phyloP scores from a whole-genome alignment of 78 protist genomes.

The Pigoraptor vietnamica region DNA sequence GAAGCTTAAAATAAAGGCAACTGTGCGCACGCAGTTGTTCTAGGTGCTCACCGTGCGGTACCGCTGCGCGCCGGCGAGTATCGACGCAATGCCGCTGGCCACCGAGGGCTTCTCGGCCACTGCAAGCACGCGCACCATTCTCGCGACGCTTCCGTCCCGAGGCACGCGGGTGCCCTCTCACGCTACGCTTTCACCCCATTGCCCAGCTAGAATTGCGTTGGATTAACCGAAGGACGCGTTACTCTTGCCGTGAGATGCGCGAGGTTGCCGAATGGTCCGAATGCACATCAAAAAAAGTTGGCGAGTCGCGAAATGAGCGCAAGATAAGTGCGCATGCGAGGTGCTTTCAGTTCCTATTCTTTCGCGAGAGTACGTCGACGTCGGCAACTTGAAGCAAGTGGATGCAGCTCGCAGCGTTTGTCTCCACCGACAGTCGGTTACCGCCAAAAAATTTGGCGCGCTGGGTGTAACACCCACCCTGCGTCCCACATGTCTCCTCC shows the following conservation, averaged over 20 bases:
- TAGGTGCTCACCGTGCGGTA: neutral
- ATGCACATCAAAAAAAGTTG: neutral
- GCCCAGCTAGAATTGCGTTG: neutral
- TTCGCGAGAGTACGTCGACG: no score
- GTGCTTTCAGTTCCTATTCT: no score
- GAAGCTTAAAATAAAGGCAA: neutral
- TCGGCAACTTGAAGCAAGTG: no score
- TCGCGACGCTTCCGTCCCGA: neutral
- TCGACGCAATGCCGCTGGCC: slow-evolving; percentile 78
- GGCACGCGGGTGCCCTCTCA: neutral
- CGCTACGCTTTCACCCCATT: neutral
- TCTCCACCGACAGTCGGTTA: neutral
- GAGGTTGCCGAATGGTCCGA: neutral
- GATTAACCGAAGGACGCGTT: neutral
- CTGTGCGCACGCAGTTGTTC: neutral
- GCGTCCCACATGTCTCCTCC: no score
- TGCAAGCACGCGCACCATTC: slow-evolving; percentile 36
- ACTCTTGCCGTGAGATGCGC: neutral
- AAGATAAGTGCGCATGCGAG: no score
- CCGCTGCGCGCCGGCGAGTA: slow-evolving; percentile 21
- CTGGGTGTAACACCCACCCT: neutral
- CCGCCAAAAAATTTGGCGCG: neutral
- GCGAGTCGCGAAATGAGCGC: no score
- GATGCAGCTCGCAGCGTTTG: neutral
- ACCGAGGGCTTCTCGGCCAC: slow-evolving; percentile 98